Evolutionary conservation across 805 yeast genomes (phyloP).

Genomic region (Danielia oregonensis): DNA sequence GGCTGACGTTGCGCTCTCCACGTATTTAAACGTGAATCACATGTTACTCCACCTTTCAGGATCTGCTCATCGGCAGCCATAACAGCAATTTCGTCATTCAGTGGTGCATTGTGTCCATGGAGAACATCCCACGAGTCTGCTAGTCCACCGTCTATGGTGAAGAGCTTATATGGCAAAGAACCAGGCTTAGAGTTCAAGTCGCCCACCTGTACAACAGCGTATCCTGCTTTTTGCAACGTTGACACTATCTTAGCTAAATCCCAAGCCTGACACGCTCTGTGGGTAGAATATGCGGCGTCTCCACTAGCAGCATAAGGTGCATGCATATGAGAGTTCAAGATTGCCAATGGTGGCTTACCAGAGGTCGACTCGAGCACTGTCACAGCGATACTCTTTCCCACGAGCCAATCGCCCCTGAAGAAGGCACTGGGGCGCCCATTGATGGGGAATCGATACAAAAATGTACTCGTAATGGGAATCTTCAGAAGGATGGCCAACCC

Average conservation of each 20-base stretch:
- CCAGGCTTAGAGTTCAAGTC: constrained; percentile 90
- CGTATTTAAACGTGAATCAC: constrained; percentile 83
- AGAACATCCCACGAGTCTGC: constrained; percentile 79
- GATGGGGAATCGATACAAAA: constrained; percentile 79
- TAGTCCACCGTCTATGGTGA: constrained; percentile 65
- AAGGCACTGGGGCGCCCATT: constrained; percentile 95
- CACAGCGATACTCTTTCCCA: constrained; percentile 84
- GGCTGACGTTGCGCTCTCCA: constrained; percentile 63
- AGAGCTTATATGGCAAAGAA: constrained; percentile 71
- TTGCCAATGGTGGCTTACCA: constrained; percentile 57
- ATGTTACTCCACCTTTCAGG: constrained; percentile 74
- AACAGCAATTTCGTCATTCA: constrained; percentile 20
- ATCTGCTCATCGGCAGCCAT: constrained; percentile 52
- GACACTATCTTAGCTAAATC: constrained; percentile 71
- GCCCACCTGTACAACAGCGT: constrained; percentile 85
- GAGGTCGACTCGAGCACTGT: constrained; percentile 54
- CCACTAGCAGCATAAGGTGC: constrained; percentile 87
- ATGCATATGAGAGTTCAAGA: constrained; percentile 92
- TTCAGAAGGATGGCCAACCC: constrained; percentile 84
- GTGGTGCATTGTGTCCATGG: constrained; percentile 39
- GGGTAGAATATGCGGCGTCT: constrained; percentile 86
- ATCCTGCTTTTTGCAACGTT: constrained; percentile 65
- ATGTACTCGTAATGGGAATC: constrained; percentile 76
- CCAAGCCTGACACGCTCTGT: constrained; percentile 96
- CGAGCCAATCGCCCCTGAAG: constrained; percentile 95